Base-by-base conservation (phyloP, 2,329 filamentous ascomycete genomes). In the Xylariaceae sp. region DNA sequence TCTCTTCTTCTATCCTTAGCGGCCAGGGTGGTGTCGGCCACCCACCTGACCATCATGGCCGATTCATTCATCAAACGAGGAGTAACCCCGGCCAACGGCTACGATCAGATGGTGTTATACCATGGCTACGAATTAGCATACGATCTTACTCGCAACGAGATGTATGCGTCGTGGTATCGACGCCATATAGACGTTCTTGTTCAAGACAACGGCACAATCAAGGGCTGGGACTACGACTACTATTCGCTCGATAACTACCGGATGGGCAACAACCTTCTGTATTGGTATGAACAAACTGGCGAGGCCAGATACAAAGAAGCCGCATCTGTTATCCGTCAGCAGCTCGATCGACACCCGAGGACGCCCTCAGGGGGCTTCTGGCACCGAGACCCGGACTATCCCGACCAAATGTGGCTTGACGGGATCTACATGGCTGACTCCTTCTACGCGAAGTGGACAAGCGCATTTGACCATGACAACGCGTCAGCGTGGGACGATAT, bases 321-420 rank as follows among this genome's bases (percentile, higher is more conserved):
- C 0, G 76, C 78, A 3, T 72, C 72, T 4, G 69, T 70, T 2
- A 69, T 83, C 44, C 70, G 76, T 6, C 60, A 67, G 12, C 75
- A 78, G 57, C 63, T 82, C 4, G 67, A 80, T 56, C 65, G 70
- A 35, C 77, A 79, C 56, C 77, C 77, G 4, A 71, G 79, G 11
- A 83, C 75, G 0, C 65, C 74, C 0, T 65, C 71, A 0, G 79
- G 79, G 6, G 80, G 79, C 1, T 79, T 82, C 70, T 82, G 78
- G 77, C 79, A 82, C 59, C 70, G 75, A 1, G 65, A 71, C 68
- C 75, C 34, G 67, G 70, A 51, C 6, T 68, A 67, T n/a, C 62
- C 66, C 1, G 51, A 68, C 42, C 66, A 82, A 62, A 80, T 81
- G 79, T 81, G 80, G 79, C 71, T 83, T 0, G 78, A 81, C 58